phyloP scores from a whole-genome alignment of 2,329 filamentous ascomycete species.

The Xylariaceae sp. region DNA sequence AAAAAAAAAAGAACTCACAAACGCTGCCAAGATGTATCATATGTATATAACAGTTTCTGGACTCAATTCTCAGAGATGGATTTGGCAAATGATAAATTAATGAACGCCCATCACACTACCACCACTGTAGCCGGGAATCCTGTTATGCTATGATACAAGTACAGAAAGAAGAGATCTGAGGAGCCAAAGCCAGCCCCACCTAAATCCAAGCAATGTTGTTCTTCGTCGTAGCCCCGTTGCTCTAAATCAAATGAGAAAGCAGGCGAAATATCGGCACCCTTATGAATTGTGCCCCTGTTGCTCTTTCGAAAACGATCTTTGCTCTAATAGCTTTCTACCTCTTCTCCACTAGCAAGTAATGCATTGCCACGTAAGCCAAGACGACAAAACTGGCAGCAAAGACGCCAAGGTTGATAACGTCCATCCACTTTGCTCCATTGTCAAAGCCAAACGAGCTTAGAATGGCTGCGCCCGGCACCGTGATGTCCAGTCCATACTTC shows the following conservation, averaged over 20 bases:
- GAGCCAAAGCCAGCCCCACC: constrained; percentile 11
- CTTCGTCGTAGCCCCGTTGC: not conserved
- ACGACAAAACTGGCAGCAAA: constrained; percentile 81
- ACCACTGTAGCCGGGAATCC: constrained; percentile 11
- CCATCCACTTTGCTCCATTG: constrained; percentile 76
- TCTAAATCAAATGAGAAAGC: constrained; percentile 8
- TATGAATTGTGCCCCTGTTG: not conserved
- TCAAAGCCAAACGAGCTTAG: constrained; percentile 93
- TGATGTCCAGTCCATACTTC: constrained; percentile 94
- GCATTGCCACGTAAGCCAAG: constrained; percentile 87
- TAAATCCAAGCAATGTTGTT: constrained; percentile 18
- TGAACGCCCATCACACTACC: constrained; percentile 14
- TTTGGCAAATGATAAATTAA: not conserved
- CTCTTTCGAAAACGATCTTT: not conserved
- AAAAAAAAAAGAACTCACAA: not conserved
- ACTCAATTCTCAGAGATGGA: constrained; percentile 7
- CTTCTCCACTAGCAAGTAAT: constrained; percentile 86
- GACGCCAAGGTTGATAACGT: constrained; percentile 73
- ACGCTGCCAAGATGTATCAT: constrained; percentile 22
- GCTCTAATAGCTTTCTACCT: constrained; percentile 43
- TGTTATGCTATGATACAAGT: constrained; percentile 1
- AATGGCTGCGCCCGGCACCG: constrained; percentile 90
- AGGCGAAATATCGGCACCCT: not conserved
- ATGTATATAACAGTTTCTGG: constrained; percentile 24
- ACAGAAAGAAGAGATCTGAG: constrained; percentile 10